Conservation (phyloP, 352 stramenopile genomes). For the Phytopythium delawarense region DNA sequence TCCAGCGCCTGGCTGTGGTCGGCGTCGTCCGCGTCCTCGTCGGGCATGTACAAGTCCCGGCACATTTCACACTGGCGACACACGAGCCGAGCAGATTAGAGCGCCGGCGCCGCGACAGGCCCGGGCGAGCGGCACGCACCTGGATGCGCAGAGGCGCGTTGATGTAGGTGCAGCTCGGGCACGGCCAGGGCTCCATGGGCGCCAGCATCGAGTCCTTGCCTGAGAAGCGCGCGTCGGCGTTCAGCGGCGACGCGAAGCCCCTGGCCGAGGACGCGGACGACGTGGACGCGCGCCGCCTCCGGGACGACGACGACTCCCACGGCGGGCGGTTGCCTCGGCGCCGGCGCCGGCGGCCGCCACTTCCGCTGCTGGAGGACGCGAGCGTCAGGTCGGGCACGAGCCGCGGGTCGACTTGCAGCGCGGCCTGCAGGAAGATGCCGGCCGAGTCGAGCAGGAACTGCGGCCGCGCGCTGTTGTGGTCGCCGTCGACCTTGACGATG, state of each 20-base stretch:
- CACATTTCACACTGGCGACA: constrained; percentile 39
- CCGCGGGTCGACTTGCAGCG: constrained; percentile 74
- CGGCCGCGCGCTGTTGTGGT: constrained; percentile 96
- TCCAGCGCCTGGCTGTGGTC: neutral
- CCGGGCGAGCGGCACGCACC: constrained; percentile 24
- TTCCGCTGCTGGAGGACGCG: constrained; percentile 5
- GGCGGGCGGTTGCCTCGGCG: neutral
- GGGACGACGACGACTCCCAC: constrained; percentile 27
- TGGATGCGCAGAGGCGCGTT: constrained; percentile 53
- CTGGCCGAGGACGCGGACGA: constrained; percentile 46
- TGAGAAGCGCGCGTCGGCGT: constrained; percentile 37
- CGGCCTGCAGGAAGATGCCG: constrained; percentile 95
- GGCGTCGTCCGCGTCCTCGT: constrained; percentile 15
- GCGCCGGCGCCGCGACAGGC: neutral
- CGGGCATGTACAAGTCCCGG: constrained; percentile 34
- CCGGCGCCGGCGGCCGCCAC: neutral
- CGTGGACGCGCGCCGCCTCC: constrained; percentile 21
- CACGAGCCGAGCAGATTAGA: neutral
- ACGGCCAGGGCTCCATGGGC: constrained; percentile 51
- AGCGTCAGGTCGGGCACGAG: constrained; percentile 27
- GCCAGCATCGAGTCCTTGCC: constrained; percentile 33
- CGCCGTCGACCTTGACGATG: constrained; percentile 95
- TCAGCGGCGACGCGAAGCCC: constrained; percentile 24
- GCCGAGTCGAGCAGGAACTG: constrained; percentile 95
- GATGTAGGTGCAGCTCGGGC: constrained; percentile 60